phyloP scores from a whole-genome alignment of 352 stramenopile genomes.

The Aphanomyces astaci region DNA sequence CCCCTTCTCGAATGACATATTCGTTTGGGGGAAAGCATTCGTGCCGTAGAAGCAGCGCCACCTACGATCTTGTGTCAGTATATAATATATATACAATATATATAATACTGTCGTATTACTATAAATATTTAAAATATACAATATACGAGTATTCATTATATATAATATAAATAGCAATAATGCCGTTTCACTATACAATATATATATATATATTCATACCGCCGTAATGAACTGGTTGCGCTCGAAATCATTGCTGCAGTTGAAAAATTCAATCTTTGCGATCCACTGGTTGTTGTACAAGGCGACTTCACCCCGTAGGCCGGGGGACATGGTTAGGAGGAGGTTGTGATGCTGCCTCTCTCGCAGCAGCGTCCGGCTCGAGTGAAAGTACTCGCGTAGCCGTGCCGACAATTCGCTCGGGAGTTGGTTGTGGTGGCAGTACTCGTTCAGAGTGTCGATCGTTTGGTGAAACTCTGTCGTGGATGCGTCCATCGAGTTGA shows the following conservation, averaged over 20 bases:
- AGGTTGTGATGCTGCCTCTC: conserved; percentile 20
- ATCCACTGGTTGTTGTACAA: conserved; percentile 27
- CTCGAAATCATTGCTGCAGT: conserved; percentile 8
- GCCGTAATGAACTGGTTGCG: conserved; percentile 19
- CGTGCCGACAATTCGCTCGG: conserved; percentile 11
- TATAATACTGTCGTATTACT: too few relatives aligned
- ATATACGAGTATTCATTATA: too few relatives aligned
- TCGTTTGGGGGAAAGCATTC: conserved; percentile 22
- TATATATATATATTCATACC: neutral
- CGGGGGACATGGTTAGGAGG: conserved; percentile 23
- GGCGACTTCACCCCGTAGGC: conserved; percentile 23
- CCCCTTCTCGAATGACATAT: conserved; percentile 14
- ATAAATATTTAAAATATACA: too few relatives aligned
- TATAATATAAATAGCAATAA: too few relatives aligned
- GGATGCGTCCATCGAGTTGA: conserved; percentile 22
- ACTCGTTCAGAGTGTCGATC: conserved; percentile 25
- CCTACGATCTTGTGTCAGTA: too few relatives aligned
- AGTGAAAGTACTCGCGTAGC: conserved; percentile 23
- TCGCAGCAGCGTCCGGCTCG: conserved; percentile 8
- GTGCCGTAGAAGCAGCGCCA: conserved; percentile 10
- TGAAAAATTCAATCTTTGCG: conserved; percentile 25
- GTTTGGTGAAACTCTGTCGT: conserved; percentile 23
- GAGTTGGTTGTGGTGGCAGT: conserved; percentile 22
- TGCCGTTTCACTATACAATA: too few relatives aligned
- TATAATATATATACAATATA: too few relatives aligned